These are phyloP conservation scores for Thraustotheca clavata DNA, from an alignment of 352 stramenopile species.

Conservation along the genomic window DNA sequence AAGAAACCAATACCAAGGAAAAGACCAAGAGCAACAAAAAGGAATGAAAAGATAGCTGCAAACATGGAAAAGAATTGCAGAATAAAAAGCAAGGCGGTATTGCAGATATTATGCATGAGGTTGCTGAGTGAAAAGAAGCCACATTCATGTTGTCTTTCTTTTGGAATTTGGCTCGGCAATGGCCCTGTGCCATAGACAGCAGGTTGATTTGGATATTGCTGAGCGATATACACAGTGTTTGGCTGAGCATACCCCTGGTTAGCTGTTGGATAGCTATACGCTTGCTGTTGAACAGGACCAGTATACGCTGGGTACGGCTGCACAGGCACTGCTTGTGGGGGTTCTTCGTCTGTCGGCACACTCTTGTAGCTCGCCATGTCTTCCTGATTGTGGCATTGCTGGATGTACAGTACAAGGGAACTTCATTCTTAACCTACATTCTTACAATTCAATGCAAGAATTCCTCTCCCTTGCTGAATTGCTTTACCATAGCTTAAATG, in stretches of 20 bases:
- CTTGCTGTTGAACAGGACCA: background rate
- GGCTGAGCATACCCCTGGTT: background rate
- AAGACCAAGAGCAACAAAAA: background rate
- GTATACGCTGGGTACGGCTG: background rate
- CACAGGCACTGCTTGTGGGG: background rate
- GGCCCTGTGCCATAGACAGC: background rate
- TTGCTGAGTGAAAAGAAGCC: background rate
- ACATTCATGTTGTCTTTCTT: background rate
- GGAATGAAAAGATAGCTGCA: background rate
- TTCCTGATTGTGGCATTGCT: too few species aligned
- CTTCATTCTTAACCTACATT: background rate
- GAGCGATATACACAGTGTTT: background rate
- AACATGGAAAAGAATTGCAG: background rate
- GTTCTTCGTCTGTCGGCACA: background rate
- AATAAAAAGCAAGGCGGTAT: background rate
- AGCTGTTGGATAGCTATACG: background rate
- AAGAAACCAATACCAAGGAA: background rate
- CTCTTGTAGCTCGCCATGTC: slow-evolving; percentile 1
- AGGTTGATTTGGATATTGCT: background rate
- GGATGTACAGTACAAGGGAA: too few species aligned
- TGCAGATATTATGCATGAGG: background rate
- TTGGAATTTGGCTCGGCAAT: background rate
- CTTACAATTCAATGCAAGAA: too few species aligned
- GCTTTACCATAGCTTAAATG: too few species aligned
- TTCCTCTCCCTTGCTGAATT: too few species aligned